Percentiles rank a stretch among this genome's conserved stretches.
Conservation (phyloP, 2,329 filamentous ascomycete genomes). For the Fusarium pseudoanthophilum region DNA sequence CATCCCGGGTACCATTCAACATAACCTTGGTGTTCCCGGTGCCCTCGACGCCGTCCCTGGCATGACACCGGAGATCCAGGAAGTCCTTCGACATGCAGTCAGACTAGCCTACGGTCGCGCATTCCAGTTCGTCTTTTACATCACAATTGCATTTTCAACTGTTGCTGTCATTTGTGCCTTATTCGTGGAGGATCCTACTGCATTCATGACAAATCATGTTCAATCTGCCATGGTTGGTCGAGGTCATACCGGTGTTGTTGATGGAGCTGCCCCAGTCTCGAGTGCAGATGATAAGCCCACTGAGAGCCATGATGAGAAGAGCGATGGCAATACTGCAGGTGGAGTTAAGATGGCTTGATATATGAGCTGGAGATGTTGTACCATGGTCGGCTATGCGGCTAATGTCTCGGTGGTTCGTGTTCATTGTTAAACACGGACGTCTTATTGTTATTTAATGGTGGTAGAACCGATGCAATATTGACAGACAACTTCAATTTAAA, state of each 20-base stretch:
- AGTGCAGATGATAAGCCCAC: background rate
- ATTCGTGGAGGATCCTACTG: conserved; percentile 8
- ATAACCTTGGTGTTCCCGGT: conserved; percentile 7
- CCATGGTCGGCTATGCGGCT: background rate
- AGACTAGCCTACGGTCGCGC: conserved; percentile 11
- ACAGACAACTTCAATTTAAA: background rate
- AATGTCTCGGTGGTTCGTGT: background rate
- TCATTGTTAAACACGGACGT: background rate
- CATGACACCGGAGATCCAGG: background rate
- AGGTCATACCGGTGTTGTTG: background rate
- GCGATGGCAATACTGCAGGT: background rate
- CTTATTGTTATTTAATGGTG: background rate
- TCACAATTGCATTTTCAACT: conserved; percentile 17
- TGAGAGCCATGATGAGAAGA: background rate
- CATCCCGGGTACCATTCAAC: conserved; percentile 1
- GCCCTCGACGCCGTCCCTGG: background rate
- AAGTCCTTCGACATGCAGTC: background rate
- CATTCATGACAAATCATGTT: conserved; percentile 24
- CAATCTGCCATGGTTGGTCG: conserved; percentile 8
- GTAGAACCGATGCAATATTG: background rate
- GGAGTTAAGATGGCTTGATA: background rate
- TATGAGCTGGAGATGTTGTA: too few relatives aligned
- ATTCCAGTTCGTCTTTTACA: conserved; percentile 18
- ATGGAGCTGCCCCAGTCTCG: background rate
- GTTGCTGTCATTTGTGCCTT: conserved; percentile 4